These are phyloP conservation scores for Psilocybe cyanescens DNA, from an alignment of 768 basidiomycete genomes.

Conservation along the genomic window DNA sequence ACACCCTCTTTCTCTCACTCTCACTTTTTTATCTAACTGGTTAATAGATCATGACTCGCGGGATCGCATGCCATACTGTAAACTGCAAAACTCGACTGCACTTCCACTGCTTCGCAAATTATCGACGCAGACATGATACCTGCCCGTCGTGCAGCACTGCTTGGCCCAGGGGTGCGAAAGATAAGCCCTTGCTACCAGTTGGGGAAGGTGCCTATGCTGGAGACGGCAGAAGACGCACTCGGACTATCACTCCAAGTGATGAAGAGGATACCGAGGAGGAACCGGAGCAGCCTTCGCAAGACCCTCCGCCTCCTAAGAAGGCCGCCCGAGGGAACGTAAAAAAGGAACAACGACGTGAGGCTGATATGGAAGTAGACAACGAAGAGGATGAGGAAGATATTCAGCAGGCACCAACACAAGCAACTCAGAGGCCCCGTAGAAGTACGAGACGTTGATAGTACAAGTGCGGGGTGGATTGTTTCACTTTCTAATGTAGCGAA, in stretches of 20 bases:
- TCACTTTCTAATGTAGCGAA: neutral
- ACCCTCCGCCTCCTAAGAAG: constrained; percentile 22
- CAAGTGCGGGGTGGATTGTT: neutral
- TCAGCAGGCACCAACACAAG: constrained; percentile 23
- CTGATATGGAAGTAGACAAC: constrained; percentile 47
- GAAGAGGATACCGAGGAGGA: constrained; percentile 50
- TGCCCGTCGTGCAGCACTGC: constrained; percentile 63
- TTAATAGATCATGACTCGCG: constrained; percentile 67
- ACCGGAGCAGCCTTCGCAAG: constrained; percentile 35
- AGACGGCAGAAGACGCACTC: constrained; percentile 44
- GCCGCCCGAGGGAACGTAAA: constrained; percentile 13
- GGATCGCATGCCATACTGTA: constrained; percentile 59
- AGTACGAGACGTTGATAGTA: constrained; percentile 25
- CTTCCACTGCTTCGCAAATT: constrained; percentile 59
- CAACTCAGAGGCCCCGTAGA: constrained; percentile 28
- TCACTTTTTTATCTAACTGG: neutral
- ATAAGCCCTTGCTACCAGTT: constrained; percentile 52
- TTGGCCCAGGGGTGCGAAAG: constrained; percentile 61
- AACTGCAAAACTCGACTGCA: constrained; percentile 73
- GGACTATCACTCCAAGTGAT: constrained; percentile 37
- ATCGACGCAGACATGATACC: constrained; percentile 41
- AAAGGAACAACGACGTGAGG: constrained; percentile 22
- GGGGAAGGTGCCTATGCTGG: constrained; percentile 73
- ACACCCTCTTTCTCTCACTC: neutral
- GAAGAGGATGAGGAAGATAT: constrained; percentile 28